These are phyloP conservation scores for Capsicum rhomboideum DNA, from an alignment of 257 asterid species.

Conservation along the genomic window DNA sequence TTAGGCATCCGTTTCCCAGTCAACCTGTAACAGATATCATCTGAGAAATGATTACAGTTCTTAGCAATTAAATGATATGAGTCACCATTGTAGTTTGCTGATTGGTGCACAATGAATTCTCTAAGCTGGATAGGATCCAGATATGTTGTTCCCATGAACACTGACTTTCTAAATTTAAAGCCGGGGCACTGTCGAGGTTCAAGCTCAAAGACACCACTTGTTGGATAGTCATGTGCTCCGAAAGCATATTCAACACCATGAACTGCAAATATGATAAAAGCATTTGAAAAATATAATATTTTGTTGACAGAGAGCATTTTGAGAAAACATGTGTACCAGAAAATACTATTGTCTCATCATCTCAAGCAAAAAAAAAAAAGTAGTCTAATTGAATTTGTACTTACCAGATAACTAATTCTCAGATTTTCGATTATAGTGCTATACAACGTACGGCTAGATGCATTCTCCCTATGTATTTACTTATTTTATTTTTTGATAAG, in stretches of 20 bases:
- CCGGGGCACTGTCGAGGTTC: slow-evolving; percentile 90
- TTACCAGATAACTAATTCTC: neutral
- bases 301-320: neutral
- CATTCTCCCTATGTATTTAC: neutral
- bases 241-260: slow-evolving; percentile 77
- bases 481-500: neutral
- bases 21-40: slow-evolving; percentile 64
- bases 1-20: slow-evolving; percentile 67
- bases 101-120: slow-evolving; percentile 62
- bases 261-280: slow-evolving; percentile 36
- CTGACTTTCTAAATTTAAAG: slow-evolving; percentile 63
- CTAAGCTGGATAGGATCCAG: slow-evolving; percentile 53
- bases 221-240: slow-evolving; percentile 73
- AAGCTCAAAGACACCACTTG: slow-evolving; percentile 79
- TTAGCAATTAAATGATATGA: slow-evolving; percentile 64
- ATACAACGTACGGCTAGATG: neutral
- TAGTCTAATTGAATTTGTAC: neutral
- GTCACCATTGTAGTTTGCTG: slow-evolving; percentile 55
- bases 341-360: neutral
- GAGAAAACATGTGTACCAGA: neutral
- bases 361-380: neutral
- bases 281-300: neutral
- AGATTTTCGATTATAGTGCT: neutral
- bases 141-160: slow-evolving; percentile 58
- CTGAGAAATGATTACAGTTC: slow-evolving; percentile 90